These are phyloP conservation scores for Chlorella vulgaris DNA, from an alignment of 139 green algal genomes.

Conservation along the genomic window DNA sequence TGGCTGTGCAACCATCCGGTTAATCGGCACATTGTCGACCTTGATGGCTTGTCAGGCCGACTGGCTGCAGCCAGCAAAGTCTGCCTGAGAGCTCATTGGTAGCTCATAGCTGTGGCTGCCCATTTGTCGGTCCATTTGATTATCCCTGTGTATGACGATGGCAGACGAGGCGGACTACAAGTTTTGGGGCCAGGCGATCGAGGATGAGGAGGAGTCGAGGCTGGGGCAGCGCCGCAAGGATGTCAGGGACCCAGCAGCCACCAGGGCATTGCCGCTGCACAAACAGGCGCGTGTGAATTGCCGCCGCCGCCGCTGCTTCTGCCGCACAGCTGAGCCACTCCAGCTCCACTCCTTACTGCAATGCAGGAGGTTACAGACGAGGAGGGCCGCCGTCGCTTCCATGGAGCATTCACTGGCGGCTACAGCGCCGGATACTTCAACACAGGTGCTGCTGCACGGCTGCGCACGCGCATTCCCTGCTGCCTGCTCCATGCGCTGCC, in stretches of 20 bases:
- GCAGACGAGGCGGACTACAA: constrained; percentile 70
- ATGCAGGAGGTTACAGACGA: constrained; percentile 83
- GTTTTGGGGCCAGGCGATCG: constrained; percentile 70
- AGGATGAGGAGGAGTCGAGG: constrained; percentile 59
- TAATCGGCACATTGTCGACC: too few species aligned
- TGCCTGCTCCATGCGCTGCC: too few species aligned
- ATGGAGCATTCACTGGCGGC: constrained; percentile 96
- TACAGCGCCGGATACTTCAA: constrained; percentile 96
- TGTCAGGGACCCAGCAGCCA: constrained; percentile 51
- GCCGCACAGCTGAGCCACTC: neutral
- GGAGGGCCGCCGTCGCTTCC: constrained; percentile 82
- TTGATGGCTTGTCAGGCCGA: too few species aligned
- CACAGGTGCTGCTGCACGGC: constrained; percentile 70
- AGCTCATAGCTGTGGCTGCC: too few species aligned
- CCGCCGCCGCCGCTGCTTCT: neutral
- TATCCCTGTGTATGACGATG: too few species aligned
- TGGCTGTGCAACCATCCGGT: too few species aligned
- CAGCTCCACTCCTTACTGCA: neutral
- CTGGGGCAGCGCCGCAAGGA: constrained; percentile 46
- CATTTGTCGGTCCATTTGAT: too few species aligned
- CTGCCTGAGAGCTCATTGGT: too few species aligned
- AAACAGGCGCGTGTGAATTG: constrained; percentile 53
- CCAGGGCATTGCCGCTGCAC: constrained; percentile 48
- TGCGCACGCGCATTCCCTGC: neutral
- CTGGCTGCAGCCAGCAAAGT: too few species aligned